Evolutionary conservation across 2,329 filamentous ascomycete species (phyloP), one percentile per base, ranked within the genome.

Genomic region (Aspergillus brasiliensis): DNA sequence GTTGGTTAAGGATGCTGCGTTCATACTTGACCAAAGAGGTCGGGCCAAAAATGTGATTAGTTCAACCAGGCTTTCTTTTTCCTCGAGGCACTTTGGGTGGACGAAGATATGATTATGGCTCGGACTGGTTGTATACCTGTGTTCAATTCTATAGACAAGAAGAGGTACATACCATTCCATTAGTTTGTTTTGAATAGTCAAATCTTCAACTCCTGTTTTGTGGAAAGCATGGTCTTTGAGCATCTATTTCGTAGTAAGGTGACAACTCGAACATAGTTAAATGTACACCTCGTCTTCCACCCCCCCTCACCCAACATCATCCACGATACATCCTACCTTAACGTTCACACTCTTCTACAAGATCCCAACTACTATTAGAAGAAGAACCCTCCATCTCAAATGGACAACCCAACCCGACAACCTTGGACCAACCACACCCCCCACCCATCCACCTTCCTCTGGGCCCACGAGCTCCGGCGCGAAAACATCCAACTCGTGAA

Each of bases 401-500:
- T 46, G 57, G 23, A 57, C 51, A 38, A 23, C 25, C 49, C 57
- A 11, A 17, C 17, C 17, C 40, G 17, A 34, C 57, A 44, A 17
- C 60, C 58, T 48, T 17, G 62, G 13, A 21, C 58, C 38, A 49
- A 56, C n/a, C n/a, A n/a, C 25, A 25, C 67, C 15, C 25, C 58
- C 37, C 42, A 56, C 34, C 38, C 68, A n/a, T 15, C 65, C 59
- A 66, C 71, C 7, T 66, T 77, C 21, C 73, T 78, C 53, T 77
- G 75, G 76, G 74, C 72, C 5, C 70, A 77, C 62, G 70, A 78
- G 55, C 67, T 77, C n/a, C 73, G 72, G 17, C 74, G 74, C 19
- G 73, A 76, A 59, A 72, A 77, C 59, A 66, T 71, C 46, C 67
- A 69, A 27, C 67, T 77, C 8, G 62, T 70, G 17, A 60, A 69